Evolutionary conservation across 371 early-diverging fungal species (phyloP).

Genomic region (Sporodiniella umbellata): DNA sequence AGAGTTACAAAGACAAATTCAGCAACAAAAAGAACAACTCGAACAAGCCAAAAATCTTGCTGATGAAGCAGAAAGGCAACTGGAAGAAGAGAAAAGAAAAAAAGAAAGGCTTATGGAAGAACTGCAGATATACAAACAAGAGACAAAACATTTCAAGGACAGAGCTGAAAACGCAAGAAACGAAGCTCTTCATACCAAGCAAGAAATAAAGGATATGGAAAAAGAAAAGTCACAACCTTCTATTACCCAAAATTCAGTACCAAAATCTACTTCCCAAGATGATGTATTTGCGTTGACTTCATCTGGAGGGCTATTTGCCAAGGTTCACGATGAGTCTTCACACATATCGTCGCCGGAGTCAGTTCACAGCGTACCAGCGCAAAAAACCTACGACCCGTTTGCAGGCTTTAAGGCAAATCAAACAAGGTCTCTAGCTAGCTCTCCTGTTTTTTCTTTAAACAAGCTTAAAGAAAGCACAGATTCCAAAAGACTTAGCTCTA

Average conservation of each 20-base stretch:
- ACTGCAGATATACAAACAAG: slow-evolving; percentile 34
- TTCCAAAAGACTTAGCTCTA: not conserved
- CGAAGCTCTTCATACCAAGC: slow-evolving; percentile 13
- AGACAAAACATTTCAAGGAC: slow-evolving; percentile 27
- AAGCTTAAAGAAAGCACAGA: slow-evolving; percentile 27
- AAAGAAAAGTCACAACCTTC: slow-evolving; percentile 6
- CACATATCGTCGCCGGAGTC: slow-evolving; percentile 6
- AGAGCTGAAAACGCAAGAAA: slow-evolving; percentile 28
- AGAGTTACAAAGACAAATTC: slow-evolving; percentile 22
- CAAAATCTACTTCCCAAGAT: not conserved
- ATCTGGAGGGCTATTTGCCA: slow-evolving; percentile 23
- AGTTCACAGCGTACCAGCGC: not conserved
- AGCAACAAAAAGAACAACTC: slow-evolving; percentile 28
- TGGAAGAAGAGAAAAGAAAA: slow-evolving; percentile 26
- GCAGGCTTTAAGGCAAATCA: slow-evolving; percentile 25
- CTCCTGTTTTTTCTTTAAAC: slow-evolving; percentile 21
- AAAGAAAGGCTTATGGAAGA: slow-evolving; percentile 29
- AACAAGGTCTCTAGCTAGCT: slow-evolving; percentile 13
- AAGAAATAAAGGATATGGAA: slow-evolving; percentile 21
- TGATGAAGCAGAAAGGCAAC: slow-evolving; percentile 31
- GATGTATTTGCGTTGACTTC: slow-evolving; percentile 25
- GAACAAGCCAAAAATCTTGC: slow-evolving; percentile 28
- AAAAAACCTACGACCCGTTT: slow-evolving; percentile 35
- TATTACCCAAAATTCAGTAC: not conserved
- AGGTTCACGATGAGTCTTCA: slow-evolving; percentile 1